Base-by-base conservation (phyloP, 1,284 basidiomycete genomes). In the Waitea zeae region DNA sequence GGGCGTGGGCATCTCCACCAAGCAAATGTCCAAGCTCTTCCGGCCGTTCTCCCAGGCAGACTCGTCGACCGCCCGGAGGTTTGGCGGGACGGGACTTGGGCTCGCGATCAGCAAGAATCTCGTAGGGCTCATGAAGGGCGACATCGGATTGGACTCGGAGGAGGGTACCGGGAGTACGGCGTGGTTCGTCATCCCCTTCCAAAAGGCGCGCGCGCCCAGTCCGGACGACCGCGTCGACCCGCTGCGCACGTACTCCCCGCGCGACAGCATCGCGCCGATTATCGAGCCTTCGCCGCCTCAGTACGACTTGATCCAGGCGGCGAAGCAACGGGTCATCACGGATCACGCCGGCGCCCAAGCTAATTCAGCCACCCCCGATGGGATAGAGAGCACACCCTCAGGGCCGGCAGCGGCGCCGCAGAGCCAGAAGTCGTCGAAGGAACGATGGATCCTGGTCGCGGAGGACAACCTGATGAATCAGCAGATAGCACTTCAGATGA, bases 21-120 rank as follows among this genome's bases (percentile, higher is more conserved):
- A 64, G 39, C 73, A 78, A 39, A 65, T 74, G 3, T 70, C 76
- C 34, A 57, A 67, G 9, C 51, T 80, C 2, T 80, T 78, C 40
- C 66, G 72, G 14, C 75, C 75, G 9, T 80, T 80, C 42, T 73
- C 75, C 41, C 76, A 80, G 51, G 76, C 73, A 6, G 76, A 80
- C 54, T 76, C 72, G 43, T 78, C 74, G 0, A 75, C 74, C 1
- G 77, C 76, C 12, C 64, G 74, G 17, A 63, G 70, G 4, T 80
- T 77, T 45, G 75, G 76, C 35, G 74, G 74, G 4, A 77, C 74
- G 12, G 72, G 73, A 12, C 48, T 80, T 11, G 76, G 76, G 14
- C 51, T 80, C 12, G 75, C 72, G 5, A 81, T 81, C 40, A 79
- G 74, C 7, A 62, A 71, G 5, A 70, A 77, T 41, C 54, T 81